phyloP scores from a whole-genome alignment of 2,329 filamentous ascomycete genomes.

The Scopulariopsis brevicaulis region DNA sequence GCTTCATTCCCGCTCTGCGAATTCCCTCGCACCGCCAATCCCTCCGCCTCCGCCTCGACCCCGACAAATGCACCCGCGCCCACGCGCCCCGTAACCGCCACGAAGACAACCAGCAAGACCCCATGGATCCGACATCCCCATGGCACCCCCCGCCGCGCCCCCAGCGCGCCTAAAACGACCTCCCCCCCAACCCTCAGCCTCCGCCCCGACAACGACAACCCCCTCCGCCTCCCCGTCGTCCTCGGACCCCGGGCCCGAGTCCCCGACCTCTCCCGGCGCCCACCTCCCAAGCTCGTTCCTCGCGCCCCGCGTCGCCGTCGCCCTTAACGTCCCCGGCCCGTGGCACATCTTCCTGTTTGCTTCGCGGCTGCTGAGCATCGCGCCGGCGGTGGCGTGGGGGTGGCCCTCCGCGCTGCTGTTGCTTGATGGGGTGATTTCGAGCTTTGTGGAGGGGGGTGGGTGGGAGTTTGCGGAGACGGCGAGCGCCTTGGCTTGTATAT shows the following conservation, averaged over 20 bases:
- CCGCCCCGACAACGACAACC: not conserved
- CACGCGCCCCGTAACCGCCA: not conserved
- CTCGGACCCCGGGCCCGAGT: not conserved
- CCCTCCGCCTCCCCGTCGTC: not conserved
- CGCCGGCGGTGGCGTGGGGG: conserved; percentile 62
- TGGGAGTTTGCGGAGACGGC: conserved; percentile 42
- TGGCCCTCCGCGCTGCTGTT: conserved; percentile 58
- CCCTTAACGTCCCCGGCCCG: conserved; percentile 58
- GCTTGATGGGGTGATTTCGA: conserved; percentile 47
- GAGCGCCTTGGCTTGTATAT: conserved; percentile 60
- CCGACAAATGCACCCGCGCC: not conserved
- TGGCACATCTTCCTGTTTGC: conserved; percentile 67
- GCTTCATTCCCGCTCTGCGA: not conserved
- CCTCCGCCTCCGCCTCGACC: not conserved
- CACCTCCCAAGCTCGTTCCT: conserved; percentile 31
- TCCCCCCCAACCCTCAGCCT: conserved; percentile 5
- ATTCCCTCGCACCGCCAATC: not conserved
- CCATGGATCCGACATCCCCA: conserved; percentile 3
- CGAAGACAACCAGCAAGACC: not conserved
- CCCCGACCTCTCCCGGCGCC: not conserved
- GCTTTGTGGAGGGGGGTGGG: conserved; percentile 6
- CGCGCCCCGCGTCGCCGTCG: conserved; percentile 68
- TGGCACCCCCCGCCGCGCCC: conserved; percentile 3
- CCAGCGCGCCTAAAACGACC: conserved; percentile 1
- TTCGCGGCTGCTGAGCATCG: conserved; percentile 60